Evolutionary conservation across 371 early-diverging fungal species (phyloP).

Genomic region (Rhizopus delemar): DNA sequence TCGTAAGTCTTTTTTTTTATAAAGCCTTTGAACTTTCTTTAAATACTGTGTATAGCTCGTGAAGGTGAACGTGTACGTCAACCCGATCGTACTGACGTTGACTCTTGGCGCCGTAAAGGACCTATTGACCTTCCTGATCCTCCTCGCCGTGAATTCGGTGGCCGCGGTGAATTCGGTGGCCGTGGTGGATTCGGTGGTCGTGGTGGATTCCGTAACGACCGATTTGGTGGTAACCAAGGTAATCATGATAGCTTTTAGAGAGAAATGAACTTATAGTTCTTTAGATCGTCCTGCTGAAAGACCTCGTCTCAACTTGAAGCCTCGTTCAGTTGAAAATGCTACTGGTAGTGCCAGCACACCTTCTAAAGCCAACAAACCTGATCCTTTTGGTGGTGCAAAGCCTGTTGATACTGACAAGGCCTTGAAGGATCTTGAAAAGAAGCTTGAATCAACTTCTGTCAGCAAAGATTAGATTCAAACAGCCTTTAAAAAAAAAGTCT

Average conservation of each 20-base stretch:
- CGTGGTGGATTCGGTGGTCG: conserved; percentile 43
- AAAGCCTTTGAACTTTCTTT: neutral
- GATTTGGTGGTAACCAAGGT: conserved; percentile 16
- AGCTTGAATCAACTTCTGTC: conserved; percentile 17
- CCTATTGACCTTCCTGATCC: conserved; percentile 46
- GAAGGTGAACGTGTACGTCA: conserved; percentile 39
- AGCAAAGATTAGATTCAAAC: neutral
- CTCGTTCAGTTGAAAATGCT: conserved; percentile 57
- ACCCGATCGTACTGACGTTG: conserved; percentile 53
- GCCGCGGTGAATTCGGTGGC: conserved; percentile 51
- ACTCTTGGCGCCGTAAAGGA: conserved; percentile 54
- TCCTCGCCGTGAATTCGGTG: conserved; percentile 44
- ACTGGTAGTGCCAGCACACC: conserved; percentile 14
- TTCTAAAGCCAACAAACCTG: conserved; percentile 52
- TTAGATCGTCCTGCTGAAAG: conserved; percentile 39
- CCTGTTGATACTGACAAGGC: conserved; percentile 77
- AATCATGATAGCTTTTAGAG: neutral
- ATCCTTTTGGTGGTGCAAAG: conserved; percentile 84
- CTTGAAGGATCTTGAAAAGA: conserved; percentile 73
- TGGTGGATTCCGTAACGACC: conserved; percentile 18
- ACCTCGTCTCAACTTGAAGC: conserved; percentile 69
- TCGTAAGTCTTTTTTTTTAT: conserved; percentile 52
- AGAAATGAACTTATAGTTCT: neutral
- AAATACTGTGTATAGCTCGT: conserved; percentile 26
- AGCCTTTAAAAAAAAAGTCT: neutral